Conservation (phyloP, 257 asterid genomes). For the Scutellaria baicalensis region DNA sequence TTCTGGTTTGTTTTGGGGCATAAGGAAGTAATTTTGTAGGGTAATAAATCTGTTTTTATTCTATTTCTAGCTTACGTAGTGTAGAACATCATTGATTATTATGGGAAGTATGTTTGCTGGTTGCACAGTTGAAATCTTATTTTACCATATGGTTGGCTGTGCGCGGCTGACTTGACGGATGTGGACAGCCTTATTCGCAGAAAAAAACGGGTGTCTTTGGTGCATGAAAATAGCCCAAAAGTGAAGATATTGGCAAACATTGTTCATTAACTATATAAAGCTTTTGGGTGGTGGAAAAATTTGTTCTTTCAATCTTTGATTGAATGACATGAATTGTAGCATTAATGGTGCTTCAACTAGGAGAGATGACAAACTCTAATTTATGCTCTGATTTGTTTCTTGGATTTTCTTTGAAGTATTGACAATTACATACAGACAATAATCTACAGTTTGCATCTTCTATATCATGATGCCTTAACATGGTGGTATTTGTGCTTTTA, state of each 20-base stretch:
- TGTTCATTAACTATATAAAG: background rate
- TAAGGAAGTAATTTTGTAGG: background rate
- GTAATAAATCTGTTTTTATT: background rate
- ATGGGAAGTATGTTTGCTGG: background rate
- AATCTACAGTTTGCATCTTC: background rate
- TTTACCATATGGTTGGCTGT: too few relatives aligned
- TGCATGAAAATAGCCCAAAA: background rate
- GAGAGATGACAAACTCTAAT: background rate
- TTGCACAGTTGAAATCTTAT: background rate
- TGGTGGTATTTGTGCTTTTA: background rate
- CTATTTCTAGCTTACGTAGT: background rate
- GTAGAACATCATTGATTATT: background rate
- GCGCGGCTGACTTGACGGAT: background rate
- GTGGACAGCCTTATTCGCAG: background rate
- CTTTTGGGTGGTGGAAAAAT: background rate
- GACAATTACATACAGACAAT: background rate
- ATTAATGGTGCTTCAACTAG: too few relatives aligned
- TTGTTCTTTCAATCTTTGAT: background rate
- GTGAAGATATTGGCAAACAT: background rate
- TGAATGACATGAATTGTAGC: background rate
- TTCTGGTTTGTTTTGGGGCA: background rate
- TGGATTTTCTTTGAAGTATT: background rate
- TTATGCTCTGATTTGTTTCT: background rate
- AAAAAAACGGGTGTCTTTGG: background rate
- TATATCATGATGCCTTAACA: background rate